A percentile compares a stretch with the other conserved stretches of the same genome.
Conservation (phyloP, 1,284 basidiomycete genomes). For the Polyporus tsugae region DNA sequence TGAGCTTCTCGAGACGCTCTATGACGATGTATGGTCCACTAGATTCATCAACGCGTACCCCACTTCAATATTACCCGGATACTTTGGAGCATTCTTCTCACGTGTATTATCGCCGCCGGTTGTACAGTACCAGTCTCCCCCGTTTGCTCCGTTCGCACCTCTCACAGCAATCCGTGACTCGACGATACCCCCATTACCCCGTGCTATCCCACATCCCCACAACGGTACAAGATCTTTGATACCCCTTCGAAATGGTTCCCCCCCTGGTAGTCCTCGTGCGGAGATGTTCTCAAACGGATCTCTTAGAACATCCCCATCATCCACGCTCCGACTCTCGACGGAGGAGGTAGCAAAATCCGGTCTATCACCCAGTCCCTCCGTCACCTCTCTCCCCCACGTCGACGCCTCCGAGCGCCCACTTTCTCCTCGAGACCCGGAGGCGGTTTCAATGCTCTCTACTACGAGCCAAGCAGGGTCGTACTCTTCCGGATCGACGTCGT, state of each 20-base stretch:
- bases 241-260: constrained; percentile 7
- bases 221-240: constrained; percentile 3
- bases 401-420: not conserved
- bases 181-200: constrained; percentile 1
- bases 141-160: constrained; percentile 69
- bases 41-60: constrained; percentile 47
- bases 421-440: constrained; percentile 16
- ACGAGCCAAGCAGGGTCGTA: constrained; percentile 20
- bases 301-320: constrained; percentile 24
- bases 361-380: constrained; percentile 24
- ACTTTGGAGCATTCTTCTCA: constrained; percentile 76
- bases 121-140: constrained; percentile 73
- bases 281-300: constrained; percentile 14
- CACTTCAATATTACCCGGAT: constrained; percentile 70
- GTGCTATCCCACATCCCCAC: not conserved
- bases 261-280: constrained; percentile 5
- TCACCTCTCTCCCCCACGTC: constrained; percentile 20
- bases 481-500: constrained; percentile 19
- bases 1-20: constrained; percentile 45
- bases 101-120: constrained; percentile 69
- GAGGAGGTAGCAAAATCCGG: constrained; percentile 17
- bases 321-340: constrained; percentile 21
- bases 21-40: constrained; percentile 44
- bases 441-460: constrained; percentile 22
- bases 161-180: constrained; percentile 45